Evolutionary conservation across 2,329 filamentous ascomycete genomes (phyloP).

Genomic region (Fusarium cicatricum): DNA sequence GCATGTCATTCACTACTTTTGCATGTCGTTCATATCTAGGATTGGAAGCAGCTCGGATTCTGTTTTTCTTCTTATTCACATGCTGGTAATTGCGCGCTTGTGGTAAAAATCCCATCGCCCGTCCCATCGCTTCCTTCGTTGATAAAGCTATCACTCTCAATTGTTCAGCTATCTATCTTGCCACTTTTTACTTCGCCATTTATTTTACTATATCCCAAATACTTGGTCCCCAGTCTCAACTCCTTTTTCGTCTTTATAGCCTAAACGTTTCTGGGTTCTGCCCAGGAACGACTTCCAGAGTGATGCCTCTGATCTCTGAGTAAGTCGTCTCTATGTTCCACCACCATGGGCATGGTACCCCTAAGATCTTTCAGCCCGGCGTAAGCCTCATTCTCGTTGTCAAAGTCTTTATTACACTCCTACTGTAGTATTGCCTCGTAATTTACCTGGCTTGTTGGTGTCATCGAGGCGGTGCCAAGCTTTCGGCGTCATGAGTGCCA

Average conservation of each 20-base stretch:
- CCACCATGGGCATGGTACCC: too few relatives aligned
- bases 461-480: not conserved
- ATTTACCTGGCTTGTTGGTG: not conserved
- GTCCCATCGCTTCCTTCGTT: too few relatives aligned
- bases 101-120: too few relatives aligned
- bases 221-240: not conserved
- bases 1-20: too few relatives aligned
- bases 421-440: constrained; percentile 1
- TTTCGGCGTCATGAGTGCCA: not conserved
- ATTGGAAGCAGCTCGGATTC: too few relatives aligned
- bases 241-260: not conserved
- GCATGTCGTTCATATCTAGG: too few relatives aligned
- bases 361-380: not conserved
- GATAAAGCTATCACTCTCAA: too few relatives aligned
- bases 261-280: too few relatives aligned
- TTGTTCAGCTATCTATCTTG: too few relatives aligned
- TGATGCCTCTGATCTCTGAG: not conserved
- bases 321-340: too few relatives aligned
- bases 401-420: not conserved
- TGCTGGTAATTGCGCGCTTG: too few relatives aligned
- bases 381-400: constrained; percentile 3
- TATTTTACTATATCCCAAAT: not conserved
- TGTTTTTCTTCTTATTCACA: too few relatives aligned
- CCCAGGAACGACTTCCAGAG: constrained; percentile 3
- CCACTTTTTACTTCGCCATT: not conserved